Evolutionary conservation across 2,329 filamentous ascomycete genomes (phyloP), one percentile per base, ranked within the genome.

Genomic region (Ophiostoma quercus): DNA sequence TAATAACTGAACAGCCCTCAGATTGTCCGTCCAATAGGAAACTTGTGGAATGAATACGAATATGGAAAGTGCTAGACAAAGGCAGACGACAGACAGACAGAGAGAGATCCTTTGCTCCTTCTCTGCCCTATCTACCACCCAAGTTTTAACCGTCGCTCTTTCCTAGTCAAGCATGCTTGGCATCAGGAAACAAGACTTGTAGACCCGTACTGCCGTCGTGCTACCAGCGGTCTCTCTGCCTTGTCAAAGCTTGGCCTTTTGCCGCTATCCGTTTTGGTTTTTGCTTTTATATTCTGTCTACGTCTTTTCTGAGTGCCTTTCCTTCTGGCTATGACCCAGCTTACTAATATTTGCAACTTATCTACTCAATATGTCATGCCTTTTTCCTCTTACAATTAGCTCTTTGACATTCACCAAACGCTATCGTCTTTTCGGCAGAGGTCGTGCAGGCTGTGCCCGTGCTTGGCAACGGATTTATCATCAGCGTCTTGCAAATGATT

Each of bases 391-490:
- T 29, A 29, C 25, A 29, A 29, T 29, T 29, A 29, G 25, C 25
- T 29, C 25, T 29, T 29, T 29, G 25, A 29, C 25, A 29, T 29
- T 34, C 34, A 34, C 34, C 47, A 5, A 7, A 16, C 51, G 51
- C 57, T 62, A 62, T 32, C 7, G 51, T 62, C 57, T 62, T 62
- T 62, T 62, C 9, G 43, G 43, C 19, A 57, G 51, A 25, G 22
- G 51, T 22, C 51, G 57, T 62, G 25, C 12, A 62, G 57, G 57
- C 57, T 32, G 57, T 62, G 57, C 57, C 57, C 57, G 57, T 62
- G 51, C 57, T 32, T 29, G 25, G 25, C 57, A 62, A 62, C 57
- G 57, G 57, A 62, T 62, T 29, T 29, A 62, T 32, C 57, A 62
- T 32, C 57, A 62, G 14, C 22, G 57, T 32, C 57, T 62, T 32